Evolutionary conservation across 1,139 yeast genomes (phyloP), one percentile per base, ranked within the genome.

Genomic region (Lodderomyces oxycetoniae): DNA sequence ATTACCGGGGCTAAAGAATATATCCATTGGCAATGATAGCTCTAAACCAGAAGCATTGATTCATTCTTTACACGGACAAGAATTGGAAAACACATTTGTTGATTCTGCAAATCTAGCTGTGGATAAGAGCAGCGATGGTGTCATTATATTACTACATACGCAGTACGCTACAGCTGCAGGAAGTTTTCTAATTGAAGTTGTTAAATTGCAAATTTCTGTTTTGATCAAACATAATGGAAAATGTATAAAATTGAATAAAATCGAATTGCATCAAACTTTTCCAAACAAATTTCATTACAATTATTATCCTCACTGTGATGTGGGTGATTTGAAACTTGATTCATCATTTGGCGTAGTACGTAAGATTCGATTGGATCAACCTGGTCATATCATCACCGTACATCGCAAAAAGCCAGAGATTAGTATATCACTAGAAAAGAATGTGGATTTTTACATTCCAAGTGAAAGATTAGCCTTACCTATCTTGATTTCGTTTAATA

Each of bases 381-480:
- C 41, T 4, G 24, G 33, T n/a, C 32, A 40, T 25, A 21, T 36
- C 3, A 38, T 56, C 1, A 43, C 34, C 17, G 49, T 56, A 4
- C 26, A 38, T 12, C 62, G 61, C 1, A 44, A 53, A 1, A 48
- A 42, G 28, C 63, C 63, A 5, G 43, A 49, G 21, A 42, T 57
- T 0, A 12, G 28, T 1, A 40, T 55, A 3, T 11, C 17, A 35
- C 8, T 40, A 43, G 3, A 16, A 1, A 17, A 32, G 7, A 31
- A 33, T 4, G 17, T 36, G 1, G 32, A 36, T 13, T 34, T 33
- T 17, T 42, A 34, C 29, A 39, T 43, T 4, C 34, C 35, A 3
- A 65, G 65, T 2, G 69, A 62, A 34, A 52, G 46, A 35, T 32
- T 58, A 3, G 26, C 44, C 0, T 34, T 60, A 3, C 59, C 61